Conservation (phyloP, 495 filamentous ascomycete genomes). For the Aspergillus funiculosus region DNA sequence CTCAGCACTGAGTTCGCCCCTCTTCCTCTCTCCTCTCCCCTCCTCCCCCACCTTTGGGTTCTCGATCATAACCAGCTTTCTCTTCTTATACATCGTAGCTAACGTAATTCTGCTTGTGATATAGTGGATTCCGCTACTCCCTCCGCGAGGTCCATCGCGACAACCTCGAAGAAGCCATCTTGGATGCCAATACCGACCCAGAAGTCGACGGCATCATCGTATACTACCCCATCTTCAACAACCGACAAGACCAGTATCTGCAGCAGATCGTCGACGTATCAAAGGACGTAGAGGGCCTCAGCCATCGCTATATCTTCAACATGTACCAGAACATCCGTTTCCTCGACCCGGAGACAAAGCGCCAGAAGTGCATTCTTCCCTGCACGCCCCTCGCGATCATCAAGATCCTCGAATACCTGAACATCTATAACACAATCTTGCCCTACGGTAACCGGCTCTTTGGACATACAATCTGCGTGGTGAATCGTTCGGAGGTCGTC, state of each 20-base stretch:
- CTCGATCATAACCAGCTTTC: background rate
- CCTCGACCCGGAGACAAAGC: slow-evolving; percentile 68
- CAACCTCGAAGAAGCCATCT: slow-evolving; percentile 76
- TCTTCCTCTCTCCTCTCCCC: slow-evolving; percentile 12
- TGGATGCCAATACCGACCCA: slow-evolving; percentile 72
- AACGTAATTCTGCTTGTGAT: slow-evolving; percentile 17
- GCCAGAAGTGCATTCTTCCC: slow-evolving; percentile 84
- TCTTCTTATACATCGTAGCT: slow-evolving; percentile 17
- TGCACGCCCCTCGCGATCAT: slow-evolving; percentile 93
- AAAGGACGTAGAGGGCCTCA: slow-evolving; percentile 96
- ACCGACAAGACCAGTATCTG: slow-evolving; percentile 81
- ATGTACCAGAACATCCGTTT: slow-evolving; percentile 99
- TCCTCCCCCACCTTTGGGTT: background rate
- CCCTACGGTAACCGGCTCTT: slow-evolving; percentile 90
- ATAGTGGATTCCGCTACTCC: slow-evolving; percentile 82
- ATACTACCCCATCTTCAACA: slow-evolving; percentile 96
- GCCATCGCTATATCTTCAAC: slow-evolving; percentile 92
- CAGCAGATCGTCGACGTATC: slow-evolving; percentile 85
- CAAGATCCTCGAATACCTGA: slow-evolving; percentile 92
- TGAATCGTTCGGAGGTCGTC: slow-evolving; percentile 93
- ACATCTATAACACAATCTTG: slow-evolving; percentile 94
- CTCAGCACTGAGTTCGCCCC: background rate
- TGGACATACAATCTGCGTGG: slow-evolving; percentile 86
- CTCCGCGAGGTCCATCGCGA: slow-evolving; percentile 79
- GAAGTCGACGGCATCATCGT: slow-evolving; percentile 89